Evolutionary conservation across 2,329 filamentous ascomycete species (phyloP).

Genomic region (Stylonectria norvegica): DNA sequence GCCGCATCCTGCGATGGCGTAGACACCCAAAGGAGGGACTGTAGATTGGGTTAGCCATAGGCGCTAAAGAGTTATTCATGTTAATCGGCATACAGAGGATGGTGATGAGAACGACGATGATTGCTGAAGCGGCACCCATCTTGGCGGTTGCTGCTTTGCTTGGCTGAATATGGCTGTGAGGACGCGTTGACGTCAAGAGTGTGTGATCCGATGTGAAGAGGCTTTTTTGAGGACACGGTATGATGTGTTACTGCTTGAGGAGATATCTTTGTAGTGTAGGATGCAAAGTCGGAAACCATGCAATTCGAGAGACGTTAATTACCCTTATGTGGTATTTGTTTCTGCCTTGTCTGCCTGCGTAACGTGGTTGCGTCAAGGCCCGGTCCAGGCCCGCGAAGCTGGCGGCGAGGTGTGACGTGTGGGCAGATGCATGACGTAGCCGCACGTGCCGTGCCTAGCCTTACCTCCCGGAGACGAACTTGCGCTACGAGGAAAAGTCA

Average conservation of each 20-base stretch:
- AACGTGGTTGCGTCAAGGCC: constrained; percentile 12
- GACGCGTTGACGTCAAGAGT: no score
- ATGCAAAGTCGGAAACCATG: neutral
- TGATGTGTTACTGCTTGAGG: constrained; percentile 5
- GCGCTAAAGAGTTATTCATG: constrained; percentile 1
- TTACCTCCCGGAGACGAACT: neutral
- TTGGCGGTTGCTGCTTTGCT: constrained; percentile 20
- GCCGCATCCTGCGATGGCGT: constrained; percentile 62
- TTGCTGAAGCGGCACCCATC: constrained; percentile 49
- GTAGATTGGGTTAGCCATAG: constrained; percentile 18
- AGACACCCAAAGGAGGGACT: constrained; percentile 67
- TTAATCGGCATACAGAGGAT: constrained; percentile 49
- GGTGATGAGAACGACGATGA: constrained; percentile 51
- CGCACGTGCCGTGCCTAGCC: neutral
- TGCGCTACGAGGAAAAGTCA: constrained; percentile 1
- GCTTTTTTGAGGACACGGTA: neutral
- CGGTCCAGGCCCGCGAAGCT: constrained; percentile 1
- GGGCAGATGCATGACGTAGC: constrained; percentile 18
- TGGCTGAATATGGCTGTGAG: neutral
- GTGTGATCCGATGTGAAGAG: constrained; percentile 8
- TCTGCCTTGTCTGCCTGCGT: no score
- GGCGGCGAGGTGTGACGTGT: constrained; percentile 13
- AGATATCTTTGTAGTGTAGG: constrained; percentile 1
- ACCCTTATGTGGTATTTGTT: no score
- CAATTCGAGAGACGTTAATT: no score